Evolutionary conservation across 1,284 basidiomycete species (phyloP).

Genomic region (Ceratobasidium sp.): DNA sequence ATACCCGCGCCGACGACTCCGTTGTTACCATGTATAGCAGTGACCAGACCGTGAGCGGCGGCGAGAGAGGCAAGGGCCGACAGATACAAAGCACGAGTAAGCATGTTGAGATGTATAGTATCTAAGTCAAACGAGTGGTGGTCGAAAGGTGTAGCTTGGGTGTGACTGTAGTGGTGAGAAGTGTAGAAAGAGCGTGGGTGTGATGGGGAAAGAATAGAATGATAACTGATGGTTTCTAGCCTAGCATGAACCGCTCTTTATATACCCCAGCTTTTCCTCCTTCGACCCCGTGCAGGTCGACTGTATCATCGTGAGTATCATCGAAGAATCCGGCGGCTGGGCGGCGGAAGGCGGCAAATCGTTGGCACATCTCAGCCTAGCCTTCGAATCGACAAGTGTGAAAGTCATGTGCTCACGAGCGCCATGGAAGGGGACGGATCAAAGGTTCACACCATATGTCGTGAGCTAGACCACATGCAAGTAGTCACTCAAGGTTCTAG

Average conservation of each 20-base stretch:
- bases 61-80: slow-evolving; percentile 44
- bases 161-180: background rate
- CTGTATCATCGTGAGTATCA: background rate
- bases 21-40: slow-evolving; percentile 53
- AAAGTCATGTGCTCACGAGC: background rate
- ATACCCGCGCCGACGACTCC: slow-evolving; percentile 49
- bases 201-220: background rate
- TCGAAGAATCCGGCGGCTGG: too few relatives aligned
- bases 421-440: slow-evolving; percentile 16
- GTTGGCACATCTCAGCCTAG: background rate
- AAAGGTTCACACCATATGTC: background rate
- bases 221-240: background rate
- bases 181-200: slow-evolving; percentile 21
- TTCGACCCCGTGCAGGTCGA: background rate
- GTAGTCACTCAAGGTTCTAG: too few relatives aligned
- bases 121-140: background rate
- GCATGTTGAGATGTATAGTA: slow-evolving; percentile 20
- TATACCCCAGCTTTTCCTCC: background rate
- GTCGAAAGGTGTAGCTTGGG: slow-evolving; percentile 28
- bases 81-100: slow-evolving; percentile 34
- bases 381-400: slow-evolving; percentile 6
- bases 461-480: background rate
- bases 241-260: background rate
- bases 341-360: background rate
- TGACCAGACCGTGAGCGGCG: slow-evolving; percentile 52